Evolutionary conservation across 2,329 filamentous ascomycete species (phyloP), one percentile per base, ranked within the genome.

Genomic region (Cordyceps farinosa): DNA sequence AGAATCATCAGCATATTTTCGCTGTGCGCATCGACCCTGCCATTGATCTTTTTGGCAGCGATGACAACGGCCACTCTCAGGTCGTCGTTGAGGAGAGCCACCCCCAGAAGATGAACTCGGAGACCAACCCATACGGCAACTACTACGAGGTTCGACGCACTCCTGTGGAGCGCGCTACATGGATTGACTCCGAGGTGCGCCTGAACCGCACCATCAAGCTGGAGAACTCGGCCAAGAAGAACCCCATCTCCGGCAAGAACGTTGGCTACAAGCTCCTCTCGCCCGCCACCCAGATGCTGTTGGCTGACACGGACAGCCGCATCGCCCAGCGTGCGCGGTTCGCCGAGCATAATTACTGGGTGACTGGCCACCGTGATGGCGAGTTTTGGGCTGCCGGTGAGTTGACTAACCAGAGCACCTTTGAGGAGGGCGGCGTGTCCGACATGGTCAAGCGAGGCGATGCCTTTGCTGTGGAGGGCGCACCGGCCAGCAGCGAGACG

Each of bases 1-100:
- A 86, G 65, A 87, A 89, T 71, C 87, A 91, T 67, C 88, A 91
- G 71, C 88, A 91, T 74, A 80, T 90, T 50, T 90, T 91, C 70
- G 82, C 79, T 30, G 74, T 86, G 48, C 81, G 88, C 1, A 83
- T 90, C 55, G 87, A 91, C 67, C 87, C 87, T 0, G 84, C 84
- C 9, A 80, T 89, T 45, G 86, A 89, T 66, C 72, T 66, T 32
- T 77, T 68, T 66, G 67, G 66, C 76, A 80, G 30, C 68, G 54
- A 68, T 65, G 65, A 66, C 76, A 80, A 29, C 67, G 82, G 69
- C 69, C 72, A 77, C 2, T 88, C 87, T 65, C 81, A 80, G 0
- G 73, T 87, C 6, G 72, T 77, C 0, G 70, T 77, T 9, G 74
- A 78, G 42, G 77, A 80, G 69, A 76, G 71, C 47, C 70, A 73